Evolutionary conservation across 2,329 filamentous ascomycete species (phyloP).

Genomic region (Pezicula neosporulosa): DNA sequence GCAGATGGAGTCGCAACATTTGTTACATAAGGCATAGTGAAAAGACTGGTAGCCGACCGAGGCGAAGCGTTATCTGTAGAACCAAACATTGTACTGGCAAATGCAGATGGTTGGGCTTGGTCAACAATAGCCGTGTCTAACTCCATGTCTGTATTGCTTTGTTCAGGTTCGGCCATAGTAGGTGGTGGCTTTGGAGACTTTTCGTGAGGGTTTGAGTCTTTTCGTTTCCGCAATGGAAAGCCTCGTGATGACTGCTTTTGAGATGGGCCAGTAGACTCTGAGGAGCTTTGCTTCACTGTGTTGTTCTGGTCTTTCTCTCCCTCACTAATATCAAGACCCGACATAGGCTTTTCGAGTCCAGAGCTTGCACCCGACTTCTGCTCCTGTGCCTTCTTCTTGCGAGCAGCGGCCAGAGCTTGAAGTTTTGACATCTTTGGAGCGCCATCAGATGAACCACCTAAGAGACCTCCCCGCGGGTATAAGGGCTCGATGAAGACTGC

Average conservation of each 20-base stretch:
- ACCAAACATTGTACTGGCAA: slow-evolving; percentile 41
- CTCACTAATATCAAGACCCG: slow-evolving; percentile 12
- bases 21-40: slow-evolving; percentile 37
- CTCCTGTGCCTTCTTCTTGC: slow-evolving; percentile 77
- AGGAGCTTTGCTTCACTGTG: neutral
- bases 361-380: slow-evolving; percentile 33
- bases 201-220: slow-evolving; percentile 27
- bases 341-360: slow-evolving; percentile 23
- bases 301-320: neutral
- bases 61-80: slow-evolving; percentile 8
- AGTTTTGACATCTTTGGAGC: slow-evolving; percentile 81
- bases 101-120: slow-evolving; percentile 32
- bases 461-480: slow-evolving; percentile 60
- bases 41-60: slow-evolving; percentile 17
- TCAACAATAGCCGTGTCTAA: slow-evolving; percentile 16
- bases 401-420: slow-evolving; percentile 80
- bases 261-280: neutral
- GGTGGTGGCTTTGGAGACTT: slow-evolving; percentile 16
- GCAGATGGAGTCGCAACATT: slow-evolving; percentile 36
- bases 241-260: slow-evolving; percentile 12
- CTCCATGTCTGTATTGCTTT: slow-evolving; percentile 1
- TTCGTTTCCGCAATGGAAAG: slow-evolving; percentile 28
- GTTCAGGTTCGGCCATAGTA: slow-evolving; percentile 4
- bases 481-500: slow-evolving; percentile 61
- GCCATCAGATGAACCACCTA: slow-evolving; percentile 69